Conservation (phyloP, 495 filamentous ascomycete species). For the Podospora didyma region DNA sequence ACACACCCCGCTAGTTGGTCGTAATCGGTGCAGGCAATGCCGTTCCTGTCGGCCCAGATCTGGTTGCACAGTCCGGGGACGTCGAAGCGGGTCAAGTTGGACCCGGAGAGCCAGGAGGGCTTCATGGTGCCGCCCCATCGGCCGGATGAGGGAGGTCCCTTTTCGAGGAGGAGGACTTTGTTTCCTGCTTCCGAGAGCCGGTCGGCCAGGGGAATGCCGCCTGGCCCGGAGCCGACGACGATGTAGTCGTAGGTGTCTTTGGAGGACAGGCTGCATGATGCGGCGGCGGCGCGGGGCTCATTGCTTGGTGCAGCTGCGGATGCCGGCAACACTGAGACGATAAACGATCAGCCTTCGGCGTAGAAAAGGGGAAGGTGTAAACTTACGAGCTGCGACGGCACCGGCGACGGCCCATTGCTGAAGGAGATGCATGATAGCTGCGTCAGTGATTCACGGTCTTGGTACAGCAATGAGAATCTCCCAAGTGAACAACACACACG, state of each 20-base stretch:
- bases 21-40: conserved; percentile 59
- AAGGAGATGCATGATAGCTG: conserved; percentile 11
- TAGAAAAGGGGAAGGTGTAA: neutral
- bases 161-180: conserved; percentile 58
- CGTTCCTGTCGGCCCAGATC: conserved; percentile 55
- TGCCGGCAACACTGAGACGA: conserved; percentile 9
- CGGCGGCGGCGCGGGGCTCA: conserved; percentile 5
- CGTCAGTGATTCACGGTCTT: neutral
- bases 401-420: conserved; percentile 9
- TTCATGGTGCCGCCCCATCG: conserved; percentile 50
- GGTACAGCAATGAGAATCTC: neutral
- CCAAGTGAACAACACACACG: neutral
- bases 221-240: conserved; percentile 57
- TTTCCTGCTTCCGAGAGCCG: conserved; percentile 55
- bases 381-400: conserved; percentile 12
- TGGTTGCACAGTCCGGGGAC: conserved; percentile 67
- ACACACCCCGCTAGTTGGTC: conserved; percentile 67
- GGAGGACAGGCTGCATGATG: conserved; percentile 28
- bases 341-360: neutral
- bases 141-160: conserved; percentile 53
- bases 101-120: conserved; percentile 57
- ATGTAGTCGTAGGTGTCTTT: conserved; percentile 57
- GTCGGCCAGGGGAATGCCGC: conserved; percentile 57
- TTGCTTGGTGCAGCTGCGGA: conserved; percentile 9
- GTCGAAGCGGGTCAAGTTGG: conserved; percentile 65